phyloP scores from a whole-genome alignment of 495 filamentous ascomycete species.

The Aspergillus nidulans region DNA sequence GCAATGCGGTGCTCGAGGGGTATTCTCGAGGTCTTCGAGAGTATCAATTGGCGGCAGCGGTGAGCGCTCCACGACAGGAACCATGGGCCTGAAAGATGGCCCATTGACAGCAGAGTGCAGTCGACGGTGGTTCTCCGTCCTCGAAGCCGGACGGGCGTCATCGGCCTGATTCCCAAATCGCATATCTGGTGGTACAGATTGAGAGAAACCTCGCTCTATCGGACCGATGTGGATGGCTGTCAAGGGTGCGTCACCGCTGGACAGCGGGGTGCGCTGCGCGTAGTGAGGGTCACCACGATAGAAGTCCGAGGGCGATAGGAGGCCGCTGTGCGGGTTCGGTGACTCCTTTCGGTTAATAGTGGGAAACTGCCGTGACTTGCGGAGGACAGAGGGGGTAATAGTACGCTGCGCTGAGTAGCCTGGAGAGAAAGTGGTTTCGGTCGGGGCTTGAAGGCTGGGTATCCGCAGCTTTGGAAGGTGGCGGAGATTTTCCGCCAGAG shows the following conservation, averaged over 20 bases:
- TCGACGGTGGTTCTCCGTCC: slow-evolving; percentile 11
- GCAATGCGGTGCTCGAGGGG: slow-evolving; percentile 24
- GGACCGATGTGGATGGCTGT: slow-evolving; percentile 67
- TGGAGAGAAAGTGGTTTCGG: slow-evolving; percentile 3
- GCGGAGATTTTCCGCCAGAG: slow-evolving; percentile 39
- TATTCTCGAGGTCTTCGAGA: slow-evolving; percentile 24
- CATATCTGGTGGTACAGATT: slow-evolving; percentile 95
- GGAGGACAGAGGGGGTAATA: slow-evolving; percentile 20
- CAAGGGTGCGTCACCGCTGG: slow-evolving; percentile 84
- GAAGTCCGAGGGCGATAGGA: slow-evolving; percentile 22
- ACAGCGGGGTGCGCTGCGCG: slow-evolving; percentile 74
- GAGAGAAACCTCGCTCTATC: slow-evolving; percentile 65
- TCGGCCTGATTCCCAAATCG: slow-evolving; percentile 43
- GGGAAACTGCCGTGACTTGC: background rate
- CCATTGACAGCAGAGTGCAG: slow-evolving; percentile 4
- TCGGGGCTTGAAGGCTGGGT: slow-evolving; percentile 23
- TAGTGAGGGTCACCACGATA: slow-evolving; percentile 45
- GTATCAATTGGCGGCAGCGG: slow-evolving; percentile 28
- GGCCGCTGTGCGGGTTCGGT: background rate
- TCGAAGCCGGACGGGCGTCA: slow-evolving; percentile 44
- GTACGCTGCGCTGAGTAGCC: slow-evolving; percentile 20
- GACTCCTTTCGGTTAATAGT: background rate
- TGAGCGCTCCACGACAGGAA: slow-evolving; percentile 17
- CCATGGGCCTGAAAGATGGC: background rate
- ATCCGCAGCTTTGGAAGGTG: slow-evolving; percentile 57